phyloP scores from a whole-genome alignment of 805 yeast species.

The Lipomyces sp. region DNA sequence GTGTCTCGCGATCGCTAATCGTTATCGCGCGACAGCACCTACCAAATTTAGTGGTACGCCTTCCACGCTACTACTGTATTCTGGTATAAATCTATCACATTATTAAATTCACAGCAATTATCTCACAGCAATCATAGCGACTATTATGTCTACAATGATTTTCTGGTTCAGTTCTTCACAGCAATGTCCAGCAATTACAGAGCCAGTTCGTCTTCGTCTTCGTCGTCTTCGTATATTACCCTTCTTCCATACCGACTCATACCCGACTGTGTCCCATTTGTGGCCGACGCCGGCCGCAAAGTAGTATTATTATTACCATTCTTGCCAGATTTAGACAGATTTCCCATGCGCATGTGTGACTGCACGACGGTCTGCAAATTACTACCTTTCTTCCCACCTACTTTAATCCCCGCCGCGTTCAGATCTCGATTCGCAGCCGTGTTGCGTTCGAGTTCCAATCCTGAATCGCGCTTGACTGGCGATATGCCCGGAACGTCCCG shows the following conservation, averaged over 20 bases:
- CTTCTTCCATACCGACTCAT: constrained; percentile 3
- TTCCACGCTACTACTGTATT: too few species aligned
- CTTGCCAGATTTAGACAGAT: neutral
- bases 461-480: neutral
- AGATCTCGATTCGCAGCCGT: neutral
- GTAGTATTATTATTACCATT: neutral
- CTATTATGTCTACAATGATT: neutral
- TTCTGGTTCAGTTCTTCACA: neutral
- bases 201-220: constrained; percentile 1
- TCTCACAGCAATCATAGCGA: constrained; percentile 1
- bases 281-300: neutral
- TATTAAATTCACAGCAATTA: neutral
- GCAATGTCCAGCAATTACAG: neutral
- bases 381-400: neutral
- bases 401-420: neutral
- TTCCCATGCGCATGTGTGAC: neutral
- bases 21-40: too few species aligned
- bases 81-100: neutral
- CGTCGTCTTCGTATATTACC: neutral
- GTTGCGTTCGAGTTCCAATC: neutral
- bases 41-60: too few species aligned
- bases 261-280: neutral
- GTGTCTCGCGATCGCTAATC: too few species aligned
- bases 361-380: neutral
- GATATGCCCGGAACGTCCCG: neutral